Conservation (phyloP, 2,329 filamentous ascomycete species). For the Botryotinia convoluta region DNA sequence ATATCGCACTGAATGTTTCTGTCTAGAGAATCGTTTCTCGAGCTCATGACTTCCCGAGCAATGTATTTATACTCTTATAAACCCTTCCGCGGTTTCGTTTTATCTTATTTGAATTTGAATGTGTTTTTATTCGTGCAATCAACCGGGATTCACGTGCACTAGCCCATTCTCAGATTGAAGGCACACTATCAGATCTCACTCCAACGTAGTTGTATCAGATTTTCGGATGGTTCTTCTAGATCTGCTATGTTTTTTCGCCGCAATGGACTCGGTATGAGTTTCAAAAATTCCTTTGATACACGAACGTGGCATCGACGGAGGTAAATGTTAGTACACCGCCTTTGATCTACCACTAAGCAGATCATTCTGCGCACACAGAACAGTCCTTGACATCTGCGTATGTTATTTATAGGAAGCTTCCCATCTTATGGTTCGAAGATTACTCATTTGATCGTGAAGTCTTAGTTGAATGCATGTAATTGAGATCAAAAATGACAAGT, state of each 20-base stretch:
- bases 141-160: neutral
- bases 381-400: neutral
- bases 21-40: accelerated
- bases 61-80: neutral
- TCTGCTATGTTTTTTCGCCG: neutral
- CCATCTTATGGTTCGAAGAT: neutral
- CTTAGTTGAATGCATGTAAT: neutral
- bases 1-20: neutral
- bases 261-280: neutral
- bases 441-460: neutral
- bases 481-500: neutral
- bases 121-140: neutral
- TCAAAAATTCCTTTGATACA: neutral
- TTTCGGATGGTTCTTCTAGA: neutral
- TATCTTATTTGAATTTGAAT: neutral
- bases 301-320: neutral
- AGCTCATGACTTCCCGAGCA: neutral
- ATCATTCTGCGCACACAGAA: neutral
- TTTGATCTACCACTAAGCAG: neutral
- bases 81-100: neutral
- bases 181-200: neutral
- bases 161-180: neutral
- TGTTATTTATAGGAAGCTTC: neutral
- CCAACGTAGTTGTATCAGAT: neutral
- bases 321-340: neutral